Conservation (phyloP, 2,329 filamentous ascomycete genomes). For the Penicillium sp. region DNA sequence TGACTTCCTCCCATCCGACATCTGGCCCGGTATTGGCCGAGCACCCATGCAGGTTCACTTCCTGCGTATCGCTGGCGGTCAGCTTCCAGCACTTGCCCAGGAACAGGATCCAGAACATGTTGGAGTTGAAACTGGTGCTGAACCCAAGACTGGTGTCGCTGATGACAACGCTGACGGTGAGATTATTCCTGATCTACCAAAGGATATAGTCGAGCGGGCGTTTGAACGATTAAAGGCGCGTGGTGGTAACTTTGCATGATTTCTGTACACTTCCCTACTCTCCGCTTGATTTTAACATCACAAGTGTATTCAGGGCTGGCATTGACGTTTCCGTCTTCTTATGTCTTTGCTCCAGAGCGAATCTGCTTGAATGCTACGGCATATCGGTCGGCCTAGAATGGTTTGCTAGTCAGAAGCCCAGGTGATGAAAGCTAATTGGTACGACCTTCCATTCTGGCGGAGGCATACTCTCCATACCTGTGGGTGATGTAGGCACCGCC, state of each 20-base stretch:
- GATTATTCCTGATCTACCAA: constrained; percentile 42
- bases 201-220: constrained; percentile 42
- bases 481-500: constrained; percentile 30
- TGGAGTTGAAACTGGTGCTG: constrained; percentile 7
- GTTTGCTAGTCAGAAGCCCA: constrained; percentile 13
- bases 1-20: constrained; percentile 78
- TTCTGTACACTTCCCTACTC: neutral
- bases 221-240: constrained; percentile 38
- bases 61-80: constrained; percentile 34
- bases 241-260: constrained; percentile 18
- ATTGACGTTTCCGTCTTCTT: neutral
- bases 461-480: constrained; percentile 31
- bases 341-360: neutral
- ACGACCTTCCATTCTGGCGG: constrained; percentile 18
- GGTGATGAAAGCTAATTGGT: constrained; percentile 35
- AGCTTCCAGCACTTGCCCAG: constrained; percentile 23
- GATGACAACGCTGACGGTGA: constrained; percentile 28
- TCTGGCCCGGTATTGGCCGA: constrained; percentile 70
- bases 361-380: neutral
- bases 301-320: neutral
- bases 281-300: neutral
- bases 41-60: constrained; percentile 50
- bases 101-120: constrained; percentile 6
- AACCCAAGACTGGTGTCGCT: constrained; percentile 1
- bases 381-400: neutral